Conservation (phyloP, 169 alveolate genomes). For the Plasmodium yoelii region DNA sequence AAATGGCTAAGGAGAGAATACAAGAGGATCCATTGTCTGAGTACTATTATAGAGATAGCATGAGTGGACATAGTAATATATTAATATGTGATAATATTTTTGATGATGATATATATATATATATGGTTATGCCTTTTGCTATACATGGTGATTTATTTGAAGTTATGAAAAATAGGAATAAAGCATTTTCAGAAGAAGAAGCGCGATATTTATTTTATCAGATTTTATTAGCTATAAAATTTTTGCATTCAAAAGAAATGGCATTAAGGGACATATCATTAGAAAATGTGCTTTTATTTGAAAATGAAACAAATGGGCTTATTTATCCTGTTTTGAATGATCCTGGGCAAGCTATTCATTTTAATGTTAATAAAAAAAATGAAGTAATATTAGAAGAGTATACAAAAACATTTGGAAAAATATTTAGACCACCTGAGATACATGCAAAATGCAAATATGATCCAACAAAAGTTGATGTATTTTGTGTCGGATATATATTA, state of each 20-base stretch:
- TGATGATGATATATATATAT: slow-evolving; percentile 51
- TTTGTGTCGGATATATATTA: slow-evolving; percentile 86
- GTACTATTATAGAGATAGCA: slow-evolving; percentile 48
- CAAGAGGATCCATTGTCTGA: slow-evolving; percentile 73
- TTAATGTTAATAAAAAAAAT: slow-evolving; percentile 31
- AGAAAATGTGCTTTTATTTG: slow-evolving; percentile 83
- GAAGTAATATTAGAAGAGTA: slow-evolving; percentile 54
- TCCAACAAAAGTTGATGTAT: slow-evolving; percentile 85
- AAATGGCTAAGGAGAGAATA: slow-evolving; percentile 45
- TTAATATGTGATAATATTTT: slow-evolving; percentile 51
- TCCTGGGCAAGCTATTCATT: slow-evolving; percentile 86
- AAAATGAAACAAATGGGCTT: slow-evolving; percentile 78
- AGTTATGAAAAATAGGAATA: slow-evolving; percentile 79
- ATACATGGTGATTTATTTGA: slow-evolving; percentile 81
- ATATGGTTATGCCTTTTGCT: slow-evolving; percentile 80
- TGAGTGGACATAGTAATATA: slow-evolving; percentile 75
- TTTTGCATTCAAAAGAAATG: slow-evolving; percentile 75
- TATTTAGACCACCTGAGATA: slow-evolving; percentile 88
- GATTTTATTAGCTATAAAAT: slow-evolving; percentile 71
- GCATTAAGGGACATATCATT: slow-evolving; percentile 82
- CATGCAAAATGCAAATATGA: slow-evolving; percentile 78
- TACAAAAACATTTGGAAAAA: slow-evolving; percentile 82
- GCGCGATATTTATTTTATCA: slow-evolving; percentile 80
- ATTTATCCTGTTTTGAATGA: slow-evolving; percentile 83
- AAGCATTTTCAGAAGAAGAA: slow-evolving; percentile 78